Base-by-base conservation (phyloP, 768 basidiomycete species). In the Paxillus rubicundulus region DNA sequence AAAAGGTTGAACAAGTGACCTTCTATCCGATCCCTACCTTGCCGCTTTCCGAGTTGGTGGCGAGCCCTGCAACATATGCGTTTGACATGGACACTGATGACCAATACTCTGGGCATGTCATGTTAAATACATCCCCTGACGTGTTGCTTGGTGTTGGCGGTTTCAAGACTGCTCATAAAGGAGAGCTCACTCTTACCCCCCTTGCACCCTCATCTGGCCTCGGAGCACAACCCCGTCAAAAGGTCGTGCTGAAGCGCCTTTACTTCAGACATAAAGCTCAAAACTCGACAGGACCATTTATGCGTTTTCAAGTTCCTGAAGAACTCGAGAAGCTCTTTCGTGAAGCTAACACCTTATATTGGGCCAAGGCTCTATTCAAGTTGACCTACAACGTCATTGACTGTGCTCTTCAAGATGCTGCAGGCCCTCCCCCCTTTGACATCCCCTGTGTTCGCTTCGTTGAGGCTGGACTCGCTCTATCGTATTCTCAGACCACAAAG, bases 331-430 rank as follows among this genome's bases (percentile, higher is more conserved):
- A 45, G 18, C 50, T 57, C 18, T 37, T 13, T 16, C n/a, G 20
- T n/a, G 56, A 57, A 43, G 56, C 49, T 0, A 58, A 58, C 9
- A 2, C 52, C 10, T 41, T 55, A 10, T 55, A 50, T 24, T 59
- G 58, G 58, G 45, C 54, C 6, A 33, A 47, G 8, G 37, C 51
- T 1, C 28, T 59, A 0, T 21, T 59, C 8, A 30, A 47, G 17
- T 37, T 54, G 28, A 56, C 45, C 0, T 59, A 56, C 18, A 24
- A 39, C 6, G 53, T 49, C 21, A 42, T 59, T 20, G 49, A 56
- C 18, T 32, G 5, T 32, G 9, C 34, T 17, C 10, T 59, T 2
- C 9, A 7, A 3, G n/a, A 36, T 1, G 20, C 51, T 3, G 14
- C n/a, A 6, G 24, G 36, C 17, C 18, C 28, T 8, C 51, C 37